phyloP scores from a whole-genome alignment of 768 basidiomycete genomes.

The Leccinellum albellum region DNA sequence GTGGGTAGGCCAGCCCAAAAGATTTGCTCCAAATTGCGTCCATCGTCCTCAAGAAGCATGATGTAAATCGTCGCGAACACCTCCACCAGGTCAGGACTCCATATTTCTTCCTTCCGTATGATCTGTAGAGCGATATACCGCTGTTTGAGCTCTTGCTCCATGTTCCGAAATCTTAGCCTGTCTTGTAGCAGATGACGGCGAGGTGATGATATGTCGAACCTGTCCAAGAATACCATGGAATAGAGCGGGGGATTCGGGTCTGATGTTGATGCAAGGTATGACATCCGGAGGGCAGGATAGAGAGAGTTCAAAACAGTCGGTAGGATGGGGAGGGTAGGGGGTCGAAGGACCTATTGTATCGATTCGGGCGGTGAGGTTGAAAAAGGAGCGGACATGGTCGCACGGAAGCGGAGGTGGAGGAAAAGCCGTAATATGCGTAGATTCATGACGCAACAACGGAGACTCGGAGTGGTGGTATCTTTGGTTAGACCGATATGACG shows the following conservation, averaged over 20 bases:
- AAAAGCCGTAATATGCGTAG: slow-evolving; percentile 20
- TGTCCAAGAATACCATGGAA: slow-evolving; percentile 39
- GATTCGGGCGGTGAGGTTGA: slow-evolving; percentile 33
- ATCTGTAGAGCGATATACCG: slow-evolving; percentile 44
- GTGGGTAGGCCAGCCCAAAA: slow-evolving; percentile 39
- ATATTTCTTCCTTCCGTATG: slow-evolving; percentile 37
- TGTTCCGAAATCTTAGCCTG: slow-evolving; percentile 27
- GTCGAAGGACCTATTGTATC: slow-evolving; percentile 35
- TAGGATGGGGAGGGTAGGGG: slow-evolving; percentile 32
- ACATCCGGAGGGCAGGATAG: slow-evolving; percentile 33
- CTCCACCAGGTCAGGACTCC: slow-evolving; percentile 37
- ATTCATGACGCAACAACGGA: slow-evolving; percentile 27
- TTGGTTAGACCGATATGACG: slow-evolving; percentile 29
- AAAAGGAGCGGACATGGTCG: slow-evolving; percentile 33
- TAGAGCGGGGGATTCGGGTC: slow-evolving; percentile 32
- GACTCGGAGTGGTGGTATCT: slow-evolving; percentile 15
- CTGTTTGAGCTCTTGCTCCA: slow-evolving; percentile 43
- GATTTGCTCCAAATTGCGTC: slow-evolving; percentile 46
- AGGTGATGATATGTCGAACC: slow-evolving; percentile 47
- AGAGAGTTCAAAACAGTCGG: slow-evolving; percentile 32
- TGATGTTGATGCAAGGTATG: slow-evolving; percentile 25
- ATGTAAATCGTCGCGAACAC: slow-evolving; percentile 51
- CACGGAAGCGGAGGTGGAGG: slow-evolving; percentile 12
- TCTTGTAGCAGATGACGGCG: slow-evolving; percentile 34
- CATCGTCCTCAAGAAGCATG: slow-evolving; percentile 57